Percentiles rank a stretch among this genome's conserved stretches.
phyloP scores from a whole-genome alignment of 2,329 filamentous ascomycete species.

The Colletotrichum graminicola region DNA sequence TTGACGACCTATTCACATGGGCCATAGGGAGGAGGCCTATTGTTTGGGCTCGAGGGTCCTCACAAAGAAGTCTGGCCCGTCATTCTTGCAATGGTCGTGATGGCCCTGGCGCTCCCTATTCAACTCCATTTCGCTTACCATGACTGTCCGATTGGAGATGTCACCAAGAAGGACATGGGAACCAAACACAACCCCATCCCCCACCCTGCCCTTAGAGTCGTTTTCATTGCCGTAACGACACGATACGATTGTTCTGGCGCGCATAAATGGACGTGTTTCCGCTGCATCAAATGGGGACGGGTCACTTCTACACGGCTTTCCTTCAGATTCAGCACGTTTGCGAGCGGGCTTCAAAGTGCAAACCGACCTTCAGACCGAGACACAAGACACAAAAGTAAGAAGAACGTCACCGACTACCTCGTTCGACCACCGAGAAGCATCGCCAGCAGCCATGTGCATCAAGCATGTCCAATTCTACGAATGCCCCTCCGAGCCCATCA shows the following conservation, averaged over 20 bases:
- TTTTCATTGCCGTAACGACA: background rate
- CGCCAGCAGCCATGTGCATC: constrained; percentile 30
- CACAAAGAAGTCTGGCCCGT: background rate
- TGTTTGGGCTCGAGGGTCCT: background rate
- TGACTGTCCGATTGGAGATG: background rate
- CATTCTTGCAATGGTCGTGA: background rate
- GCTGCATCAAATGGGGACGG: background rate
- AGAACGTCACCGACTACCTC: background rate
- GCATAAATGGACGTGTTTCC: background rate
- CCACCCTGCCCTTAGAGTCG: too few relatives aligned
- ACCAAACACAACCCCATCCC: background rate
- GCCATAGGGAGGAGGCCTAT: background rate
- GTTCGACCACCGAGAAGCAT: too few relatives aligned
- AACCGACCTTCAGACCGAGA: background rate
- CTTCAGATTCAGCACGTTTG: background rate
- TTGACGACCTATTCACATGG: background rate
- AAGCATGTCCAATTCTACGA: constrained; percentile 29
- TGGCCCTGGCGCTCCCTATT: background rate
- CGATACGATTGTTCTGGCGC: background rate
- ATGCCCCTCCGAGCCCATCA: constrained; percentile 17
- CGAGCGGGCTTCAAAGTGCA: background rate
- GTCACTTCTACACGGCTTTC: background rate
- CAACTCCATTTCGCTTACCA: background rate
- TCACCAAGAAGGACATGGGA: background rate
- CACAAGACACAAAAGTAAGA: background rate